phyloP scores from a whole-genome alignment of 306 rosid species.

The Lathyrus oleraceus region DNA sequence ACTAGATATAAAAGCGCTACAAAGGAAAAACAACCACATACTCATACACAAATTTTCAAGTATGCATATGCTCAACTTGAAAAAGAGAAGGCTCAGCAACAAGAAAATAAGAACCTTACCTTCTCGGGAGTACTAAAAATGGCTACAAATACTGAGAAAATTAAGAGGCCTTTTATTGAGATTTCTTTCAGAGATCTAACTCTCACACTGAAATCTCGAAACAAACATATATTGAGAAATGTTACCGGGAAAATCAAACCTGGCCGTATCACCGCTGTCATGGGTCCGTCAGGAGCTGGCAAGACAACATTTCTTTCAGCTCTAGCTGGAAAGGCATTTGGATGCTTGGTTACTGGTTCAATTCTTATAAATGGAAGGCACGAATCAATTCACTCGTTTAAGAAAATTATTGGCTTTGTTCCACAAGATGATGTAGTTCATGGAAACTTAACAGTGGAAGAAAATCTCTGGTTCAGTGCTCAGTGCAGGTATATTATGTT shows the following conservation, averaged over 20 bases:
- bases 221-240: constrained; percentile 74
- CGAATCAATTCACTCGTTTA: constrained; percentile 76
- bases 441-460: constrained; percentile 96
- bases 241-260: constrained; percentile 90
- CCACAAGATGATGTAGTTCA: constrained; percentile 99
- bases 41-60: constrained; percentile 72
- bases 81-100: constrained; percentile 89
- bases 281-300: constrained; percentile 99
- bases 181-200: constrained; percentile 84
- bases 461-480: constrained; percentile 98
- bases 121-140: constrained; percentile 83
- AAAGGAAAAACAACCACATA: constrained; percentile 60
- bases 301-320: constrained; percentile 95
- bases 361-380: constrained; percentile 81
- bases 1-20: constrained; percentile 35
- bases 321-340: constrained; percentile 84
- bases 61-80: constrained; percentile 93
- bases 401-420: constrained; percentile 93
- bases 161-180: constrained; percentile 81
- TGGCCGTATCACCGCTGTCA: constrained; percentile 88
- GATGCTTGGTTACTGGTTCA: constrained; percentile 72
- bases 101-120: constrained; percentile 67
- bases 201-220: constrained; percentile 77
- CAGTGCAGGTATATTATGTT: constrained; percentile 71
- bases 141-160: constrained; percentile 60